Evolutionary conservation across 1,139 yeast genomes (phyloP), one percentile per base, ranked within the genome.

Genomic region (Suhomyces panamericanus): DNA sequence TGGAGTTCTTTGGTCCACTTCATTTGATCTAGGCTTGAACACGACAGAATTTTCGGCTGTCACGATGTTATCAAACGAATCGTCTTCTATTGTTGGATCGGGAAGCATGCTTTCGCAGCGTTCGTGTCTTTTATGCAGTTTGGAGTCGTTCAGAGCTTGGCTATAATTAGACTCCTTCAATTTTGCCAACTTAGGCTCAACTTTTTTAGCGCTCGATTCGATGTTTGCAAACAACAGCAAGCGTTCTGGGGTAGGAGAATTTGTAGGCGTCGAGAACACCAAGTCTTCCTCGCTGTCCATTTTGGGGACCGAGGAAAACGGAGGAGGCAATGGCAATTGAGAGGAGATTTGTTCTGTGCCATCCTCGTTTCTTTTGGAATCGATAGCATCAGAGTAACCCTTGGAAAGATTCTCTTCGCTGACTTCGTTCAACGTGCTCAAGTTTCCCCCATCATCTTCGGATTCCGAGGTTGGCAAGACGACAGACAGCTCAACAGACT

Each of bases 61-160:
- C n/a, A 32, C 41, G 10, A 13, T 17, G 28, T 17, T 20, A 35
- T 45, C 45, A 22, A 30, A 41, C 14, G 36, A 42, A 17, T 41
- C 43, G 26, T 44, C 44, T 33, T 49, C 54, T 12, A 54, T 52
- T 10, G 53, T 53, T 4, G 58, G 58, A 6, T 54, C 58, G 5
- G 58, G 58, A 6, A 52, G 43, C 17, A 41, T 22, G 22, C 53
- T 49, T 20, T 35, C 52, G 10, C 36, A 44, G 6, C 52, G 35
- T 22, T 49, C 43, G 30, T 43, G 48, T 35, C 43, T 45, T 32
- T 36, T 29, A 9, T 35, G 29, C 37, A 15, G 12, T n/a, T 35
- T 29, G 4, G 26, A 26, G 26, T 24, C 30, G 4, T 27, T 15
- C 7, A 9, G 26, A 20, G 4, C 24, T 26, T 14, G 15, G 11